Evolutionary conservation across 495 filamentous ascomycete species (phyloP).

Genomic region (Sordaria brevicollis): DNA sequence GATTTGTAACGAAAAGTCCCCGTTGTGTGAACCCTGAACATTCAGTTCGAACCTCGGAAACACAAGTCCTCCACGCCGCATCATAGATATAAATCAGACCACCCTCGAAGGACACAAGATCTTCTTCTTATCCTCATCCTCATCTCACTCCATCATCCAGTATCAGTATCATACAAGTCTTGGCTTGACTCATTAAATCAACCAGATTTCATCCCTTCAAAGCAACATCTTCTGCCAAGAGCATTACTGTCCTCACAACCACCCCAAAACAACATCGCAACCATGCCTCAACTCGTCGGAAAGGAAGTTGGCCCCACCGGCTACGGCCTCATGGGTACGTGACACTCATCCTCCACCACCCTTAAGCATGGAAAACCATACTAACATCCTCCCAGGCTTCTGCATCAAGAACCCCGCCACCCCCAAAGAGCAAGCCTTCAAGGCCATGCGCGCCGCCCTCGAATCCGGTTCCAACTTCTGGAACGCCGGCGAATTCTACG

Average conservation of each 20-base stretch:
- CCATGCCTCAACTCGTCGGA: conserved; percentile 33
- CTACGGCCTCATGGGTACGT: conserved; percentile 41
- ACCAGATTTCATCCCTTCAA: not conserved
- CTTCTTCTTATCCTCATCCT: not conserved
- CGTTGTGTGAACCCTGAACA: not conserved
- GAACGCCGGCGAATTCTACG: conserved; percentile 76
- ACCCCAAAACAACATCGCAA: not conserved
- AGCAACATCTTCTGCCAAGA: not conserved
- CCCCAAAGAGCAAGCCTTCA: conserved; percentile 34
- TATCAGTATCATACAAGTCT: not conserved
- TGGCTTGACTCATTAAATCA: not conserved
- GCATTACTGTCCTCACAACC: not conserved
- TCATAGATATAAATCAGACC: not conserved
- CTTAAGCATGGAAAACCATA: no score
- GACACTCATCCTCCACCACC: no score
- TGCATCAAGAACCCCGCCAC: not conserved
- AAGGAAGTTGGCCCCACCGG: conserved; percentile 41
- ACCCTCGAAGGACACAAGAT: not conserved
- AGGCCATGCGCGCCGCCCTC: conserved; percentile 55
- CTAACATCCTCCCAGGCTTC: not conserved
- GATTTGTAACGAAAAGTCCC: not conserved
- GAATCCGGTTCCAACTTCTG: conserved; percentile 56
- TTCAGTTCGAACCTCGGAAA: not conserved
- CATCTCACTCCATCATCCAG: not conserved
- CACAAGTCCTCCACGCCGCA: not conserved